A percentile compares a stretch with the other conserved stretches of the same genome.
These are phyloP conservation scores for Penicillium sp. DNA, from an alignment of 2,329 filamentous ascomycete genomes.

Conservation along the genomic window DNA sequence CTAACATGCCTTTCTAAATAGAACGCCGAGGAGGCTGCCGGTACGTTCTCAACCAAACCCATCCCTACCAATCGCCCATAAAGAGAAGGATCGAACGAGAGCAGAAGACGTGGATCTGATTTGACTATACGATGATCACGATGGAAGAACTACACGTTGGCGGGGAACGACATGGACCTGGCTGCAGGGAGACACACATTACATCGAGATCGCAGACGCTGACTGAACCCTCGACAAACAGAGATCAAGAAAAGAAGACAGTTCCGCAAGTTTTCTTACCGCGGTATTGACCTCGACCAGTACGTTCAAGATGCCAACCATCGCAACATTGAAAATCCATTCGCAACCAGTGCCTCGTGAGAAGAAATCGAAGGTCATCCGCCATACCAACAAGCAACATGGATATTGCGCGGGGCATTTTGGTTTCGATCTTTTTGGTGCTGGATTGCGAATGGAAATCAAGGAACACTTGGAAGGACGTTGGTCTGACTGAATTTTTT, in stretches of 20 bases:
- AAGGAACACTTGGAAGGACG: neutral
- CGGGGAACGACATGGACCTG: conserved; percentile 19
- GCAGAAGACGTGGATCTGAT: neutral
- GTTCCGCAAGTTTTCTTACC: conserved; percentile 99
- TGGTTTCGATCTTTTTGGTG: conserved; percentile 4
- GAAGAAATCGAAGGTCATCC: conserved; percentile 7
- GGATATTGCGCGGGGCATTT: conserved; percentile 3
- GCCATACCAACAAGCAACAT: neutral
- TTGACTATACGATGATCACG: conserved; percentile 9
- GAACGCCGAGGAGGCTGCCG: conserved; percentile 96
- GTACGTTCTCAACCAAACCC: conserved; percentile 49
- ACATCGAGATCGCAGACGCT: conserved; percentile 27
- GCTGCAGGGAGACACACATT: conserved; percentile 16
- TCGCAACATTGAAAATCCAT: conserved; percentile 7
- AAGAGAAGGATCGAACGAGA: conserved; percentile 10
- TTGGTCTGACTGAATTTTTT: conserved; percentile 29
- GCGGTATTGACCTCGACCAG: conserved; percentile 99
- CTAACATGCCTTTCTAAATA: conserved; percentile 47
- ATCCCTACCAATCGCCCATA: conserved; percentile 17
- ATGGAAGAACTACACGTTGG: conserved; percentile 1
- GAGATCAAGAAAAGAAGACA: conserved; percentile 99
- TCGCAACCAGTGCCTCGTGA: conserved; percentile 11
- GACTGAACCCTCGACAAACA: conserved; percentile 42
- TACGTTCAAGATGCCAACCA: conserved; percentile 56
- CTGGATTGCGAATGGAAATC: conserved; percentile 1